Evolutionary conservation across 129 eudicot species (phyloP).

Genomic region (Saussurea involucrata): DNA sequence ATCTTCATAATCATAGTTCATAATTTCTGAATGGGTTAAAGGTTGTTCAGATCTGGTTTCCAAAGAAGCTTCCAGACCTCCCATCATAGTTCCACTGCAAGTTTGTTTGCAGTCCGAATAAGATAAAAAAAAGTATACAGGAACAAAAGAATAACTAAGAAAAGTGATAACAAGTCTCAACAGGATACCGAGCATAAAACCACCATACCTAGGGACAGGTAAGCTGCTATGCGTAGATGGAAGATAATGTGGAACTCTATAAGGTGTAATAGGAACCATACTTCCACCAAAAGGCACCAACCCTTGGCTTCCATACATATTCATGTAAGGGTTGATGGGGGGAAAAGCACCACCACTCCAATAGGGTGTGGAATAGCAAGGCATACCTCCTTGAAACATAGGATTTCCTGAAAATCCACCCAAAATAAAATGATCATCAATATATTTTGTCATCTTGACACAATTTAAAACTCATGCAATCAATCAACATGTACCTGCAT

Average conservation of each 20-base stretch:
- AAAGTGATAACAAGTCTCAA: background rate
- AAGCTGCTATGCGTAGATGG: constrained; percentile 37
- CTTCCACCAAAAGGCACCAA: constrained; percentile 49
- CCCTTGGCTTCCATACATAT: constrained; percentile 48
- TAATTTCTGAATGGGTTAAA: constrained; percentile 18
- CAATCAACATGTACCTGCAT: constrained; percentile 23
- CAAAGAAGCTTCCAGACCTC: constrained; percentile 27
- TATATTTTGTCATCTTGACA: background rate
- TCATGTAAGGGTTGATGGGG: constrained; percentile 36
- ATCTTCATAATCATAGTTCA: constrained; percentile 28
- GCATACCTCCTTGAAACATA: constrained; percentile 34
- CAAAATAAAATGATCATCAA: background rate
- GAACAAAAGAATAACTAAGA: background rate
- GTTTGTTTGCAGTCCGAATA: constrained; percentile 2
- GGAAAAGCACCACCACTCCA: constrained; percentile 46
- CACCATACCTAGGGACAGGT: constrained; percentile 42
- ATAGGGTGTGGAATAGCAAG: constrained; percentile 40
- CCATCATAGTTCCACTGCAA: constrained; percentile 33
- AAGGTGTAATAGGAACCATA: constrained; percentile 41
- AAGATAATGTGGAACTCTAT: constrained; percentile 36
- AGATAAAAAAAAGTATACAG: background rate
- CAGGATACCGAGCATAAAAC: background rate
- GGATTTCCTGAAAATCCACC: constrained; percentile 30
- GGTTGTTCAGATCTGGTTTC: constrained; percentile 22
- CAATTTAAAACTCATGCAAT: background rate